A percentile compares a stretch with the other conserved stretches of the same genome.
Conservation (phyloP, 73 alveolate genomes). For the Symbiodinium pilosum region DNA sequence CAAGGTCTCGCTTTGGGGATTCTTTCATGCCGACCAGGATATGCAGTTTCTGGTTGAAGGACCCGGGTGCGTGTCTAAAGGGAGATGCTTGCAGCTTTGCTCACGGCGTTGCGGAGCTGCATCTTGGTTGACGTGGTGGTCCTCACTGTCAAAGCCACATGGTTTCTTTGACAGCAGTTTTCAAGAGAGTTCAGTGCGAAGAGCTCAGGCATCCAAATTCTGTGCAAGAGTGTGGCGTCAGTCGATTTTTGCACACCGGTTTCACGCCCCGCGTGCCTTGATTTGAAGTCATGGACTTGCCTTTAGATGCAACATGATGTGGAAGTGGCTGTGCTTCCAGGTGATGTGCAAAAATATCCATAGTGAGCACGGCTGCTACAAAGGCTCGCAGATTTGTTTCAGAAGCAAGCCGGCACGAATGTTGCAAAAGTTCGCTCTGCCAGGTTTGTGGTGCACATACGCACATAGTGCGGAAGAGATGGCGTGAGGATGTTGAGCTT, state of each 20-base stretch:
- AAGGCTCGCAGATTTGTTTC: neutral
- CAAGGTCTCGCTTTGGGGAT: neutral
- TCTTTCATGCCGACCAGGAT: constrained; percentile 20
- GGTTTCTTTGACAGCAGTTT: neutral
- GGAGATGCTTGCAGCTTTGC: constrained; percentile 73
- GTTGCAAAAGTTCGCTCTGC: no score
- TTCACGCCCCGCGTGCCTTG: constrained; percentile 26
- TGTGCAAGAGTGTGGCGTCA: constrained; percentile 4
- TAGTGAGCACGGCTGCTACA: neutral
- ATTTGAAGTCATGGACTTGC: neutral
- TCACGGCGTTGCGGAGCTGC: constrained; percentile 50
- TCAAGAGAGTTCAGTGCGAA: neutral
- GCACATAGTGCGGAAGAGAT: constrained; percentile 51
- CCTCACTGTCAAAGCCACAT: neutral
- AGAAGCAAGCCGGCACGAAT: neutral
- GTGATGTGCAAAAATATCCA: constrained; percentile 45
- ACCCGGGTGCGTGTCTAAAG: constrained; percentile 10
- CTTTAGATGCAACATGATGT: neutral
- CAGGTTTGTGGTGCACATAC: constrained; percentile 52
- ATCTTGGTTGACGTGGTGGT: neutral
- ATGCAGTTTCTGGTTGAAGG: constrained; percentile 38
- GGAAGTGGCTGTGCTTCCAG: neutral
- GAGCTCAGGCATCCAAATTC: constrained; percentile 32
- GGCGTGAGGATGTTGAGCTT: neutral
- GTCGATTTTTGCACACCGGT: constrained; percentile 70